Evolutionary conservation across 129 eudicot species (phyloP).

Genomic region (Pseudognaphalium luteoalbum): DNA sequence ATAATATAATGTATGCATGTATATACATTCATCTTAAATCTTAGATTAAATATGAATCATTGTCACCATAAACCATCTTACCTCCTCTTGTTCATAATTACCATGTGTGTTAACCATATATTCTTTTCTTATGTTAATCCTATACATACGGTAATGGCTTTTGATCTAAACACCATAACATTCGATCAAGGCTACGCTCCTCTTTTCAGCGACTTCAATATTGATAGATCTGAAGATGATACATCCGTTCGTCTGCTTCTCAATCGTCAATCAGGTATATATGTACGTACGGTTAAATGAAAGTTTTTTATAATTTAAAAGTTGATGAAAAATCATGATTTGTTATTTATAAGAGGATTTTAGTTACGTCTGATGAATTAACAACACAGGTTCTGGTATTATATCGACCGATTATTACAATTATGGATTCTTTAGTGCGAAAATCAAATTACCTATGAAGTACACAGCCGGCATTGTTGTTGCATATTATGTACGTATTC

Average conservation of each 20-base stretch:
- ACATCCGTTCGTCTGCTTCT: constrained; percentile 72
- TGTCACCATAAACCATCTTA: constrained; percentile 26
- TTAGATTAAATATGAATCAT: constrained; percentile 27
- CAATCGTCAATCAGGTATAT: constrained; percentile 77
- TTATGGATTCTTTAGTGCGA: constrained; percentile 87
- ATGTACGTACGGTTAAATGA: not conserved
- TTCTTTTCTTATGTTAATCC: constrained; percentile 2
- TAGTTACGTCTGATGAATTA: constrained; percentile 3
- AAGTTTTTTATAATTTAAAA: not conserved
- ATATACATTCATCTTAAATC: not conserved
- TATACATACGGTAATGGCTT: constrained; percentile 28
- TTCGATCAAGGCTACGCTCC: constrained; percentile 70
- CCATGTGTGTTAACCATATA: constrained; percentile 24
- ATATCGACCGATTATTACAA: constrained; percentile 87
- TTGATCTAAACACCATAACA: constrained; percentile 61
- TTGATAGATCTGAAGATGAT: constrained; percentile 60
- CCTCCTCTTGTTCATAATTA: constrained; percentile 18
- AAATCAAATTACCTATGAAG: constrained; percentile 67
- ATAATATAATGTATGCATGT: not conserved
- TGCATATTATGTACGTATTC: constrained; percentile 72
- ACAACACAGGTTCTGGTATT: constrained; percentile 72
- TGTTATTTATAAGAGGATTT: constrained; percentile 2
- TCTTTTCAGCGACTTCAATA: constrained; percentile 89
- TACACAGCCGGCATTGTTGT: constrained; percentile 82
- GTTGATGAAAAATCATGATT: not conserved